Conservation (phyloP, 768 basidiomycete species). For the Hydnomerulius pinastri region DNA sequence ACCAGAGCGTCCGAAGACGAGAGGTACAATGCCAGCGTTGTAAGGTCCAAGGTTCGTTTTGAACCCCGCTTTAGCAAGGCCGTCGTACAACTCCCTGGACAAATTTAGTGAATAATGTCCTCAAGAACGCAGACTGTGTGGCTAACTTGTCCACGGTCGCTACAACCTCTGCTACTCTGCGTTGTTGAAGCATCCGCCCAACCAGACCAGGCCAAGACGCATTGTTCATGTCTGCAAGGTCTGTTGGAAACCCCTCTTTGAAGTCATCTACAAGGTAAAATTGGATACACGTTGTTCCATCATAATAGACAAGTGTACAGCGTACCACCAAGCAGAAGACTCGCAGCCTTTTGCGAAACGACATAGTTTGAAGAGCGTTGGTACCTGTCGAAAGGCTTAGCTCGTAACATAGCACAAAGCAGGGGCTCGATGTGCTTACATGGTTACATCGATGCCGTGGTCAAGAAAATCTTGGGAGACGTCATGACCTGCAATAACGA, state of each 20-base stretch:
- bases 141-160: conserved; percentile 3
- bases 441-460: conserved; percentile 21
- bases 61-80: conserved; percentile 34
- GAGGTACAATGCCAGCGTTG: conserved; percentile 31
- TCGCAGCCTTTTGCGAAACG: conserved; percentile 1
- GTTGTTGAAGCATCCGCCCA: conserved; percentile 4
- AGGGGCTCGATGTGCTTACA: conserved; percentile 2
- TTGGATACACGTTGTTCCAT: no score
- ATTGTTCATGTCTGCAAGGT: conserved; percentile 5
- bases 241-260: conserved; percentile 4
- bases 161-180: conserved; percentile 4
- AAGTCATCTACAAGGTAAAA: conserved; percentile 1
- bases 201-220: conserved; percentile 5
- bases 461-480: conserved; percentile 31
- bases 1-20: conserved; percentile 27
- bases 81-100: conserved; percentile 32
- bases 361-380: conserved; percentile 4
- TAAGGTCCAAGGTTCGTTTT: conserved; percentile 30
- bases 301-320: not conserved
- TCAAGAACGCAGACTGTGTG: no score
- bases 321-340: conserved; percentile 5
- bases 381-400: not conserved
- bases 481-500: conserved; percentile 22
- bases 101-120: not conserved
- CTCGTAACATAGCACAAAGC: not conserved